phyloP scores from a whole-genome alignment of 2,329 filamentous ascomycete genomes.

The Fusarium secorum region DNA sequence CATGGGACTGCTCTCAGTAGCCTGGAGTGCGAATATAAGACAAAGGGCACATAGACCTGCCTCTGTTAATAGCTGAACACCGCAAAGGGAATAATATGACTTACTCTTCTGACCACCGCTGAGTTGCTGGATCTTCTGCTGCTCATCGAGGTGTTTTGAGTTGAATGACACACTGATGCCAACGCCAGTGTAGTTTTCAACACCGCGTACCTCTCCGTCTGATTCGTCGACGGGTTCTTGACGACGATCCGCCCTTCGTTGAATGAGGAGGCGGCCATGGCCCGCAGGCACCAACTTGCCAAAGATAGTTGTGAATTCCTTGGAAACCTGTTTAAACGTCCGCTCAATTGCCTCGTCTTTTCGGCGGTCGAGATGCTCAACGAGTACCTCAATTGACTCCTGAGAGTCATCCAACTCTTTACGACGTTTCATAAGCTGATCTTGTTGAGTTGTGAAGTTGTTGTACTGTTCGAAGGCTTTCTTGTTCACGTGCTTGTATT shows the following conservation, averaged over 20 bases:
- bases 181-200: conserved; percentile 96
- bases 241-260: conserved; percentile 82
- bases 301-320: conserved; percentile 92
- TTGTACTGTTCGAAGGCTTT: conserved; percentile 99
- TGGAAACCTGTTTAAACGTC: conserved; percentile 97
- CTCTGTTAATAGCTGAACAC: conserved; percentile 1
- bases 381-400: conserved; percentile 87
- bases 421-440: conserved; percentile 83
- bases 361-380: conserved; percentile 88
- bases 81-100: conserved; percentile 43
- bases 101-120: conserved; percentile 97
- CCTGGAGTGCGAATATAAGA: conserved; percentile 98
- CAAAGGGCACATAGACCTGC: conserved; percentile 92
- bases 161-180: conserved; percentile 99
- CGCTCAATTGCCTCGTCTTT: conserved; percentile 99
- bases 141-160: conserved; percentile 92
- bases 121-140: conserved; percentile 96
- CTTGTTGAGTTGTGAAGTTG: conserved; percentile 92
- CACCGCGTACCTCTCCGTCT: conserved; percentile 73
- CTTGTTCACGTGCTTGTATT: conserved; percentile 98
- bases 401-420: conserved; percentile 88
- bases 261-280: conserved; percentile 89
- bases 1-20: conserved; percentile 95
- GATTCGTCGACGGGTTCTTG: conserved; percentile 64
- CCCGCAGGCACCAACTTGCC: conserved; percentile 94